These are phyloP conservation scores for Penicillium herquei DNA, from an alignment of 495 filamentous ascomycete genomes.

Conservation along the genomic window DNA sequence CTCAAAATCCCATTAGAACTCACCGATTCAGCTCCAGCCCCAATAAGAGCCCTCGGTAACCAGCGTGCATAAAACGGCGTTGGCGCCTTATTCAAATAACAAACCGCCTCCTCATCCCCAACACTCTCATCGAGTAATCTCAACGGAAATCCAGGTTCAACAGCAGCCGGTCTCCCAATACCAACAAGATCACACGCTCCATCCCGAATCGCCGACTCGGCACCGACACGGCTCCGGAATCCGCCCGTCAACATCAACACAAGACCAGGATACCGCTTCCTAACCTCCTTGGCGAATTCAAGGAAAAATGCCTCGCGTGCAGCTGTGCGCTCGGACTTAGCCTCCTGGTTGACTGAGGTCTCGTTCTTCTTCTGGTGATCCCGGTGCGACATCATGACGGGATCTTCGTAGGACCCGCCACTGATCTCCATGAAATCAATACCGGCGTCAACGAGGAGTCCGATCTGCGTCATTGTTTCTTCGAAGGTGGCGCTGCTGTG, in stretches of 20 bases:
- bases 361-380: not conserved
- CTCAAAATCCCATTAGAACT: conserved; percentile 14
- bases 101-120: conserved; percentile 45
- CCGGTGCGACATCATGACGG: conserved; percentile 33
- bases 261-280: conserved; percentile 40
- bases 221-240: conserved; percentile 54
- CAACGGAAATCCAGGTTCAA: conserved; percentile 48
- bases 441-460: conserved; percentile 48
- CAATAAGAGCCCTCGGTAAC: conserved; percentile 38
- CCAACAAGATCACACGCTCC: conserved; percentile 60
- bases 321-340: conserved; percentile 39
- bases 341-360: not conserved
- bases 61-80: conserved; percentile 29
- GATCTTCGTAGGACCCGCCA: conserved; percentile 58
- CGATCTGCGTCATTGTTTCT: conserved; percentile 53
- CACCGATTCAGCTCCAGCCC: conserved; percentile 45
- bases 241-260: conserved; percentile 55
- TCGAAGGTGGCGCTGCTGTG: conserved; percentile 44
- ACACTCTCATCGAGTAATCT: conserved; percentile 53
- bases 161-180: conserved; percentile 51
- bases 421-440: conserved; percentile 65
- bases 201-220: conserved; percentile 48
- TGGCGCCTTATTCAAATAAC: conserved; percentile 37
- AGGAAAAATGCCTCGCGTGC: conserved; percentile 64
- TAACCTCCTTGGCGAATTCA: conserved; percentile 50